Evolutionary conservation across 768 basidiomycete genomes (phyloP), one percentile per base, ranked within the genome.

Genomic region (Trametes punicea): DNA sequence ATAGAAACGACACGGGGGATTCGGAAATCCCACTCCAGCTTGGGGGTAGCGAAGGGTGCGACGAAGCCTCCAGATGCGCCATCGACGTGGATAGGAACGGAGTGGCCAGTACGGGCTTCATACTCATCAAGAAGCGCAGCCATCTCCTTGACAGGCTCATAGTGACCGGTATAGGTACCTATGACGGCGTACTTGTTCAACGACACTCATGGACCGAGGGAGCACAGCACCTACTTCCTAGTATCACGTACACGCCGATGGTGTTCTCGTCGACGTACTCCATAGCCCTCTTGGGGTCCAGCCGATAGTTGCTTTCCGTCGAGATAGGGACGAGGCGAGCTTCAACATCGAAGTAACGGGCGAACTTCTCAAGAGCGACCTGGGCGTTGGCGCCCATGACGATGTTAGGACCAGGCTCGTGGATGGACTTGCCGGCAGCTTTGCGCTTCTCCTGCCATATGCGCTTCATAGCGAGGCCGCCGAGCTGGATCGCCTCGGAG

Each of bases 131-230:
- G 74, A 9, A 90, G 77, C 38, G 85, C 83, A 1, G 87, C 76
- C 84, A 97, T 90, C 67, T 87, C 89, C 67, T 89, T 81, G 29
- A 97, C 93, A 11, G 87, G 84, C 64, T 96, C 94, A 64, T 77
- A 83, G 62, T 75, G 75, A n/a, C 78, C 81, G 6, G 81, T 82
- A 61, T 76, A 78, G 23, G 77, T 80, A 30, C 71, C 68, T 61
- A n/a, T n/a, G n/a, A n/a, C n/a, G n/a, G 38, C 25, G 20, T 46
- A 21, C 11, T 6, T 16, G 6, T 29, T 57, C 23, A 61, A 25
- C 6, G 62, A 20, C 18, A 26, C 10, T 15, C 38, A 31, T 33
- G 25, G 33, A 25, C 10, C 13, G 11, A 34, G 9, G 13, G 40
- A 20, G 9, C 1, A 25, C 6, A 4, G 2, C 2, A 64, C 72